Percentiles rank a stretch among this genome's conserved stretches.
phyloP scores from a whole-genome alignment of 352 stramenopile genomes.

The Phytophthora melonis region DNA sequence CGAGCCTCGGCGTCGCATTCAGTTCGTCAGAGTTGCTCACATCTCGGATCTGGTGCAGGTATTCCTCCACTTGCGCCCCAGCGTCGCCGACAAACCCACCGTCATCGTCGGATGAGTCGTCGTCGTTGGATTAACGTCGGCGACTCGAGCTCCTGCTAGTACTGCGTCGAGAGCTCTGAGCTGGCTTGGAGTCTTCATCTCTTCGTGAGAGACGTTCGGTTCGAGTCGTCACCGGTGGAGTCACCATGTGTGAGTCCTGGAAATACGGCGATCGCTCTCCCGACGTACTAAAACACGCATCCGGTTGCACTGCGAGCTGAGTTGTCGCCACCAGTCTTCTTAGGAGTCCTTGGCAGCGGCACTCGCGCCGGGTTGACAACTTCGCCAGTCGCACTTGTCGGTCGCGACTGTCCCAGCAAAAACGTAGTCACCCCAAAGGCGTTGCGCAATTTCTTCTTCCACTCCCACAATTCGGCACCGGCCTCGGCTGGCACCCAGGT shows the following conservation, averaged over 20 bases:
- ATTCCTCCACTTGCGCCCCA: constrained; percentile 30
- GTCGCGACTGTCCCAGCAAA: background rate
- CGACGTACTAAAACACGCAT: no score
- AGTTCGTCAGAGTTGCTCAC: background rate
- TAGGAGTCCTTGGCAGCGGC: background rate
- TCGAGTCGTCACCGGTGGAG: no score
- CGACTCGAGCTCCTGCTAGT: no score
- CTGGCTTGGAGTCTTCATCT: no score
- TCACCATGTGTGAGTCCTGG: no score
- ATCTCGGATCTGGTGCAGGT: constrained; percentile 56
- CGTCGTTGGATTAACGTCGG: background rate
- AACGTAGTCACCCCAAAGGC: background rate
- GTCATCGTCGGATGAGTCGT: background rate
- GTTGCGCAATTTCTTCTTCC: constrained; percentile 13
- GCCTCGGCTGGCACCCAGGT: background rate
- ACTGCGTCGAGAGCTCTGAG: no score
- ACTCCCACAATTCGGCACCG: background rate
- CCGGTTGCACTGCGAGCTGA: background rate
- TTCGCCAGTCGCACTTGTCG: background rate
- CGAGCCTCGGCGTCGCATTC: background rate
- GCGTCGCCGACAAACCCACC: background rate
- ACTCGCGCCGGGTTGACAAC: no score
- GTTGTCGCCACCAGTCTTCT: background rate
- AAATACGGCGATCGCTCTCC: no score
- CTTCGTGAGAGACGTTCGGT: no score